Base-by-base conservation (phyloP, 257 asterid genomes). In the Solanum chmielewskii region DNA sequence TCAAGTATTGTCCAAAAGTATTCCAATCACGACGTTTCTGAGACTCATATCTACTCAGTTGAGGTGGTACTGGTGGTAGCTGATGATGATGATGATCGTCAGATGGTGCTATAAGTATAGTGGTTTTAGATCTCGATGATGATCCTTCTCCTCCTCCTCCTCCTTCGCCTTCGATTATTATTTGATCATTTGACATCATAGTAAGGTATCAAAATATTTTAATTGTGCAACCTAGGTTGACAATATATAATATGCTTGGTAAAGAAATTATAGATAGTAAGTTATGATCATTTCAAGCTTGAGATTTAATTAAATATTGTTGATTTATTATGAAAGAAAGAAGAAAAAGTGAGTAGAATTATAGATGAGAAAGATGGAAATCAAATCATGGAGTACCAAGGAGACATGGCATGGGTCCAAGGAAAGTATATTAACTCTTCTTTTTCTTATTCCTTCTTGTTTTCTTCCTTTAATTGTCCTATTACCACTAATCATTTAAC, bases 11-110 rank as follows among this genome's bases (percentile, higher is more conserved):
- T 7, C 87, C 87, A 15, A 68, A 85, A 45, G 87, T 85, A 8
- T 85, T 85, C 87, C 87, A 85, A 73, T 85, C 87, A 1, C 87
- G 87, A 14, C 87, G 87, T 73, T 85, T 85, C 12, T 85, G 87
- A 20, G 87, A 85, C 47, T 85, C 81, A 3, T 85, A 85, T 27
- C 87, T 5, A 62, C 87, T 85, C 33, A 85, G 47, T 52, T 85
- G 87, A 15, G 49, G 78, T 11, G 75, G 39, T 13, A 52, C 23
- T 18, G 87, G 14, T 47, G 44, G 20, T 49, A 21, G 66, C 29
- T 31, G 86, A 41, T 7, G 16, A 60, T 41, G 16, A 60, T 41
- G 16, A 23, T 41, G 78, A 11, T 84, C n/a, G 16, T 42, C 39
- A 3, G 87, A 41, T 64, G 39, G 37, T 41, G 78, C 80, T 69